Percentiles rank a stretch among this genome's conserved stretches.
phyloP scores from a whole-genome alignment of 2,329 filamentous ascomycete species.

The Cladosporium sp. region DNA sequence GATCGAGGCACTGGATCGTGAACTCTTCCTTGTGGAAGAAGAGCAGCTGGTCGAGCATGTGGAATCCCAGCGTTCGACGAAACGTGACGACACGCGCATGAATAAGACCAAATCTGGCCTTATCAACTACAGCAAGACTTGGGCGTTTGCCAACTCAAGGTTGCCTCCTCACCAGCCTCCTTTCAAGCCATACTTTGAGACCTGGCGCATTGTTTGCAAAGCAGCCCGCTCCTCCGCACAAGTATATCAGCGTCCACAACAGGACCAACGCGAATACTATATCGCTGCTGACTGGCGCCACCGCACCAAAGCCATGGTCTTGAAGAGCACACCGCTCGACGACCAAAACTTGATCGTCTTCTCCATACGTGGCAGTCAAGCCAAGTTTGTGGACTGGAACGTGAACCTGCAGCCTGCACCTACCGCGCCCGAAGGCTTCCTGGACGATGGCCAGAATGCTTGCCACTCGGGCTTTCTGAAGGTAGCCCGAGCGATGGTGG shows the following conservation, averaged over 20 bases:
- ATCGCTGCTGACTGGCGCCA: conserved; percentile 66
- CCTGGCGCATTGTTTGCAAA: conserved; percentile 72
- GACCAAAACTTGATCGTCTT: conserved; percentile 76
- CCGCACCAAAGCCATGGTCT: conserved; percentile 80
- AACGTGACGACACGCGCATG: neutral
- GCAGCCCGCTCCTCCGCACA: conserved; percentile 73
- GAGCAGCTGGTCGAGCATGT: neutral
- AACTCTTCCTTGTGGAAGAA: conserved; percentile 4
- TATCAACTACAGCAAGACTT: conserved; percentile 56
- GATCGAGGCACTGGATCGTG: conserved; percentile 8
- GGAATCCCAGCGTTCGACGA: neutral
- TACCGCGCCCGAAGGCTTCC: conserved; percentile 61
- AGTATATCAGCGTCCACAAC: conserved; percentile 64
- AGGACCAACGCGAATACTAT: conserved; percentile 63
- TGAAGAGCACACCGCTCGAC: conserved; percentile 76
- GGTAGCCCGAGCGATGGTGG: conserved; percentile 71
- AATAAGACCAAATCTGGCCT: conserved; percentile 7
- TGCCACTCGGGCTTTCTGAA: conserved; percentile 78
- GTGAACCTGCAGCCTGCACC: conserved; percentile 74
- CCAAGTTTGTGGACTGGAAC: conserved; percentile 76
- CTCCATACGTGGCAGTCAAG: conserved; percentile 72
- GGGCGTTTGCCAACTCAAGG: conserved; percentile 72
- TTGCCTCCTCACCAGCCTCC: conserved; percentile 64
- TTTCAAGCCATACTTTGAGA: conserved; percentile 67
- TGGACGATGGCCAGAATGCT: conserved; percentile 72